Conservation (phyloP, 768 basidiomycete genomes). For the Trametopsis cervina region DNA sequence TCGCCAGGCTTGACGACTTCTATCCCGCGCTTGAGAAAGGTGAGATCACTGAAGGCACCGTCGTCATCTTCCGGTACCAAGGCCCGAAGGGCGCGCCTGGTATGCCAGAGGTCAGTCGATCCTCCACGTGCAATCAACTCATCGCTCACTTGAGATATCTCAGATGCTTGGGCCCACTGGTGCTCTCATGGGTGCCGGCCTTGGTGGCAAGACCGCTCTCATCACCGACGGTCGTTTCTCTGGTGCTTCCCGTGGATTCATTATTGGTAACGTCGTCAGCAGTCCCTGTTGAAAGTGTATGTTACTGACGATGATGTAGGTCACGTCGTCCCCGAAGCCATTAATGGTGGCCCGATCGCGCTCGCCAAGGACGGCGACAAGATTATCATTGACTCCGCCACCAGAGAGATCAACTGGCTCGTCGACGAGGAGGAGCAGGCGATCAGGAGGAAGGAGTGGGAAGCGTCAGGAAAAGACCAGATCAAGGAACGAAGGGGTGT, state of each 20-base stretch:
- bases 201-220: slow-evolving; percentile 70
- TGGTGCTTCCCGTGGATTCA: slow-evolving; percentile 68
- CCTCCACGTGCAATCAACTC: too few species aligned
- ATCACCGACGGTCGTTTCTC: slow-evolving; percentile 90
- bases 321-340: slow-evolving; percentile 59
- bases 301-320: slow-evolving; percentile 31
- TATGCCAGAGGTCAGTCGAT: slow-evolving; percentile 64
- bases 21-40: slow-evolving; percentile 68
- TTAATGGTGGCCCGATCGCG: slow-evolving; percentile 81
- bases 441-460: slow-evolving; percentile 59
- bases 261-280: slow-evolving; percentile 36
- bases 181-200: slow-evolving; percentile 78
- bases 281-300: neutral
- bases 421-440: slow-evolving; percentile 62
- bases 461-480: slow-evolving; percentile 52
- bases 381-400: slow-evolving; percentile 67
- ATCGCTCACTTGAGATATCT: neutral
- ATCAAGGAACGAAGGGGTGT: slow-evolving; percentile 70
- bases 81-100: slow-evolving; percentile 90
- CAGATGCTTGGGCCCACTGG: slow-evolving; percentile 59
- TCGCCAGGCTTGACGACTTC: slow-evolving; percentile 55
- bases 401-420: slow-evolving; percentile 62
- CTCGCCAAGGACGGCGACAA: slow-evolving; percentile 78
- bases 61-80: slow-evolving; percentile 81
- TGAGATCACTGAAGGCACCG: slow-evolving; percentile 68